phyloP scores from a whole-genome alignment of 2,329 filamentous ascomycete species.

The Chrysosphaeria jannelii region DNA sequence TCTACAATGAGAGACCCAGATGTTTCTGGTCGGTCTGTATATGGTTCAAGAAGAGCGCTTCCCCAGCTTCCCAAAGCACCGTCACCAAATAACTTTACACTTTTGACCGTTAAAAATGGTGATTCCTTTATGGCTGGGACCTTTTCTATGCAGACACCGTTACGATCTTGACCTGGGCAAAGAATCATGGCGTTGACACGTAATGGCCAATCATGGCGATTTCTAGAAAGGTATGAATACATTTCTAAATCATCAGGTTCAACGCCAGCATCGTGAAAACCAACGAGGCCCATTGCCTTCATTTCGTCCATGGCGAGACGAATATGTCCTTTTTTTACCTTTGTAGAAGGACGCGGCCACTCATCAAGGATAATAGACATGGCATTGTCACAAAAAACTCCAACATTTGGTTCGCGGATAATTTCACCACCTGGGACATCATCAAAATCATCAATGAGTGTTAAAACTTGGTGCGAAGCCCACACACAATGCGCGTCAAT shows the following conservation, averaged over 20 bases:
- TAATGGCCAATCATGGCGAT: conserved; percentile 20
- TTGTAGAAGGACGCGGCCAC: conserved; percentile 23
- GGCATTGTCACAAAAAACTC: conserved; percentile 46
- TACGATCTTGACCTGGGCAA: conserved; percentile 24
- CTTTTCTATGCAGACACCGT: conserved; percentile 27
- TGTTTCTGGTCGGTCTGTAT: conserved; percentile 28
- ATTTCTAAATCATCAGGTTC: conserved; percentile 21
- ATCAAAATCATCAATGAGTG: conserved; percentile 21
- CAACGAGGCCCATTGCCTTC: conserved; percentile 33
- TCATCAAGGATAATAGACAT: conserved; percentile 27
- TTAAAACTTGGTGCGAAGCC: conserved; percentile 32
- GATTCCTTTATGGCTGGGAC: conserved; percentile 11
- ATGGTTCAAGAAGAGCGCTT: conserved; percentile 39
- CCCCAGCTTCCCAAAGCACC: conserved; percentile 43
- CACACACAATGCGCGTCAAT: conserved; percentile 41
- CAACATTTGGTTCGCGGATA: conserved; percentile 25
- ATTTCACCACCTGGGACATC: conserved; percentile 33
- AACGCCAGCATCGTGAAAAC: conserved; percentile 38
- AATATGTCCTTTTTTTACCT: conserved; percentile 22
- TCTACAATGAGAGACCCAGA: conserved; percentile 36
- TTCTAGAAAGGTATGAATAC: conserved; percentile 20
- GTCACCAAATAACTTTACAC: conserved; percentile 41
- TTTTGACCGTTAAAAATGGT: conserved; percentile 20
- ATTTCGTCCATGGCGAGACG: conserved; percentile 28
- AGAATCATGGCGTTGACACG: conserved; percentile 40